A percentile compares a stretch with the other conserved stretches of the same genome.
phyloP scores from a whole-genome alignment of 768 basidiomycete genomes.

The Rhizopogon rudus region DNA sequence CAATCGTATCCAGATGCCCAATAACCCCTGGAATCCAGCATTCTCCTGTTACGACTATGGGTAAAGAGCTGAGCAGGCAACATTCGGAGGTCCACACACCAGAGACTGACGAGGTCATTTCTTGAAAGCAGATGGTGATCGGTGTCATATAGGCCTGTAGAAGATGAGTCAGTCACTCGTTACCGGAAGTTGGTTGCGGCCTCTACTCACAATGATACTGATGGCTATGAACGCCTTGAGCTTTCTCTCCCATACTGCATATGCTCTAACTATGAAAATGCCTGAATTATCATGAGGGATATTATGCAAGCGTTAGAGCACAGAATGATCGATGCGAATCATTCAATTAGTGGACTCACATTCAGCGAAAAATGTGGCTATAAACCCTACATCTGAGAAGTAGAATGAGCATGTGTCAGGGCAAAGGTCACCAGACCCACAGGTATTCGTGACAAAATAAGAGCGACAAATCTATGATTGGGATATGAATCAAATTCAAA shows the following conservation, averaged over 20 bases:
- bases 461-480: background rate
- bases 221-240: background rate
- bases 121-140: background rate
- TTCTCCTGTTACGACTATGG: too few species aligned
- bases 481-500: background rate
- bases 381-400: background rate
- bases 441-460: background rate
- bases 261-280: background rate
- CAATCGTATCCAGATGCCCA: too few species aligned
- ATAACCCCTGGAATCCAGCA: too few species aligned
- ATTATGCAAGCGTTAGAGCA: background rate
- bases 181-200: background rate
- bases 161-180: background rate
- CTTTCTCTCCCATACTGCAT: background rate
- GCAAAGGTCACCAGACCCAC: background rate
- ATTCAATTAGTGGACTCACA: background rate
- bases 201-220: background rate
- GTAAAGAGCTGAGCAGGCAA: too few species aligned
- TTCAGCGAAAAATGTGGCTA: background rate
- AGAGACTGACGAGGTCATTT: too few species aligned
- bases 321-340: too few species aligned
- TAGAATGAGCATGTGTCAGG: background rate
- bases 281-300: background rate
- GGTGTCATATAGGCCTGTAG: background rate
- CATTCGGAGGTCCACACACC: too few species aligned